phyloP scores from a whole-genome alignment of 1,284 basidiomycete genomes.

The Anthracocystis walkeri region DNA sequence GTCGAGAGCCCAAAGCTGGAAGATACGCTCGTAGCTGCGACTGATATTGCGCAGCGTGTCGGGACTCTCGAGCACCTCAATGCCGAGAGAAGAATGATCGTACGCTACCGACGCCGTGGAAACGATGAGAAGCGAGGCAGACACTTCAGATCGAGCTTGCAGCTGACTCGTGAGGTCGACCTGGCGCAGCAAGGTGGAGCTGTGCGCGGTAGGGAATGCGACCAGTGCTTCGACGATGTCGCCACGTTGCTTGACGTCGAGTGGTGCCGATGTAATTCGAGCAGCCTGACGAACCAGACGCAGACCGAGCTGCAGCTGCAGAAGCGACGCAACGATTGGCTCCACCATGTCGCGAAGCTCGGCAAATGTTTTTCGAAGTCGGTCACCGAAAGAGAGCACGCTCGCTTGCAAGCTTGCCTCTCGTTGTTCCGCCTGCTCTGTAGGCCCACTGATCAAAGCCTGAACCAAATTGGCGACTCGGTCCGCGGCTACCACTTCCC shows the following conservation, averaged over 20 bases:
- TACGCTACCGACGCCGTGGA: slow-evolving; percentile 36
- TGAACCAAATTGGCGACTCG: slow-evolving; percentile 65
- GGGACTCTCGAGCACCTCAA: slow-evolving; percentile 25
- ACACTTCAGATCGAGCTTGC: slow-evolving; percentile 57
- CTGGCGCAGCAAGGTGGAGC: slow-evolving; percentile 49
- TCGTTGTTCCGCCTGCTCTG: slow-evolving; percentile 51
- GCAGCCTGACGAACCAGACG: slow-evolving; percentile 72
- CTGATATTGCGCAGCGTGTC: slow-evolving; percentile 40
- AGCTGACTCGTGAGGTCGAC: slow-evolving; percentile 56
- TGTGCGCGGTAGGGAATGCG: slow-evolving; percentile 61
- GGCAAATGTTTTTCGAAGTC: slow-evolving; percentile 71
- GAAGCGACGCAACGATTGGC: slow-evolving; percentile 77
- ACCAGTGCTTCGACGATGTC: slow-evolving; percentile 58
- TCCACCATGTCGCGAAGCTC: slow-evolving; percentile 78
- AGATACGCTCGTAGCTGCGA: slow-evolving; percentile 77
- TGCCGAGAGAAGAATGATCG: slow-evolving; percentile 30
- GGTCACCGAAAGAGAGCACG: slow-evolving; percentile 71
- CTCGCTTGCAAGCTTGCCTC: slow-evolving; percentile 69
- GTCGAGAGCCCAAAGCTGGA: slow-evolving; percentile 85
- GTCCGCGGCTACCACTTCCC: slow-evolving; percentile 47
- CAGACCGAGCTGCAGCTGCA: slow-evolving; percentile 81
- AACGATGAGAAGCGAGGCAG: slow-evolving; percentile 48
- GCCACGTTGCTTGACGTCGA: slow-evolving; percentile 36
- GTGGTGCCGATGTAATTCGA: slow-evolving; percentile 30
- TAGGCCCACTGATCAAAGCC: slow-evolving; percentile 23